Conservation (phyloP, 257 asterid species). For the Anisodus tanguticus region DNA sequence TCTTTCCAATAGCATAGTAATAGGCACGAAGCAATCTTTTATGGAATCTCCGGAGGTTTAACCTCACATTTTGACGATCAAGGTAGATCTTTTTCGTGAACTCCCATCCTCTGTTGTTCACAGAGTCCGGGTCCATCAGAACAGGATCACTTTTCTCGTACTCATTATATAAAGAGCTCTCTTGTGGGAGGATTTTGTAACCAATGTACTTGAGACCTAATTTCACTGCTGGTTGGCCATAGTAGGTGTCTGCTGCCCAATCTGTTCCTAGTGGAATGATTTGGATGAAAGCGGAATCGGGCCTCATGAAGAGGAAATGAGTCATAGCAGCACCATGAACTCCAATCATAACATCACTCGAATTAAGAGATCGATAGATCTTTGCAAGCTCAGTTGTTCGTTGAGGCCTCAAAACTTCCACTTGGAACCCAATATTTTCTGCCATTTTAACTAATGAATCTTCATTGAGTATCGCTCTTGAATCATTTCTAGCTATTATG, state of each 20-base stretch:
- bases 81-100: conserved; percentile 58
- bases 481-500: conserved; percentile 61
- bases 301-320: conserved; percentile 74
- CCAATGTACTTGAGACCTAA: conserved; percentile 70
- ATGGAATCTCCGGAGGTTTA: conserved; percentile 53
- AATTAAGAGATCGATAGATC: conserved; percentile 61
- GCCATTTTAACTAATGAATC: conserved; percentile 56
- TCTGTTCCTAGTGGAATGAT: conserved; percentile 74
- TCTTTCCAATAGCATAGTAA: conserved; percentile 23
- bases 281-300: conserved; percentile 76
- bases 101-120: conserved; percentile 52
- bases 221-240: conserved; percentile 61
- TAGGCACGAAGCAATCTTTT: conserved; percentile 40
- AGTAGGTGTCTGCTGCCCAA: conserved; percentile 83
- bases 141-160: conserved; percentile 57
- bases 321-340: conserved; percentile 96
- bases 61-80: conserved; percentile 57
- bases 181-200: conserved; percentile 69
- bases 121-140: conserved; percentile 55
- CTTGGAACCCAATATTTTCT: conserved; percentile 64
- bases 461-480: conserved; percentile 69
- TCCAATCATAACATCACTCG: conserved; percentile 79
- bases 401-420: conserved; percentile 59
- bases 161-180: conserved; percentile 68
- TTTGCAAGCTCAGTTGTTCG: conserved; percentile 55